phyloP scores from a whole-genome alignment of 2,329 filamentous ascomycete species.

The Calycina herbarum region DNA sequence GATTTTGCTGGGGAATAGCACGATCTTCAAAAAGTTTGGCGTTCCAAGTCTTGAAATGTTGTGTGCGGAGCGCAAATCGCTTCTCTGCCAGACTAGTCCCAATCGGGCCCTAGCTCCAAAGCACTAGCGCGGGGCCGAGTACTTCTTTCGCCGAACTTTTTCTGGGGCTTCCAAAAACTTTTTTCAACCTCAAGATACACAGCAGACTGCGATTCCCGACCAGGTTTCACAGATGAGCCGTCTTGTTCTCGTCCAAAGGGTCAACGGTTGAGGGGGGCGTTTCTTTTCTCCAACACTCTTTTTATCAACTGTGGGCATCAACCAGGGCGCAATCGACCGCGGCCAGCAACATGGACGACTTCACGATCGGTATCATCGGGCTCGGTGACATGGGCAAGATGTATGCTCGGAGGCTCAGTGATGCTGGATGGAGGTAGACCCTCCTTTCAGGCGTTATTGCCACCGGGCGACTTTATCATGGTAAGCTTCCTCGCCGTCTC shows the following conservation, averaged over 20 bases:
- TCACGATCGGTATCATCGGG: slow-evolving; percentile 89
- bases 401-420: slow-evolving; percentile 86
- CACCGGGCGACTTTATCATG: slow-evolving; percentile 32
- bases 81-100: background rate
- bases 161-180: background rate
- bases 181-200: background rate
- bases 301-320: background rate
- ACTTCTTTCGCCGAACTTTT: slow-evolving; percentile 6
- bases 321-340: slow-evolving; percentile 3
- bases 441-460: slow-evolving; percentile 35
- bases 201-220: background rate
- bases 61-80: background rate
- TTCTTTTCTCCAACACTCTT: background rate
- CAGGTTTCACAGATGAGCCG: slow-evolving; percentile 1
- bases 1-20: slow-evolving; percentile 26
- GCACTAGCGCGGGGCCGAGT: slow-evolving; percentile 6
- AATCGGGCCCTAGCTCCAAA: background rate
- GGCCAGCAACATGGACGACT: slow-evolving; percentile 43
- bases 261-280: slow-evolving; percentile 8
- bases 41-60: background rate
- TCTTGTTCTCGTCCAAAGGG: background rate
- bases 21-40: background rate
- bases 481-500: slow-evolving; percentile 36
- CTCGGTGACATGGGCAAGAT: slow-evolving; percentile 99
- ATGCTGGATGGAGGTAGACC: slow-evolving; percentile 92